These are phyloP conservation scores for Penicillium robsamsonii DNA, from an alignment of 495 filamentous ascomycete species.

Conservation along the genomic window DNA sequence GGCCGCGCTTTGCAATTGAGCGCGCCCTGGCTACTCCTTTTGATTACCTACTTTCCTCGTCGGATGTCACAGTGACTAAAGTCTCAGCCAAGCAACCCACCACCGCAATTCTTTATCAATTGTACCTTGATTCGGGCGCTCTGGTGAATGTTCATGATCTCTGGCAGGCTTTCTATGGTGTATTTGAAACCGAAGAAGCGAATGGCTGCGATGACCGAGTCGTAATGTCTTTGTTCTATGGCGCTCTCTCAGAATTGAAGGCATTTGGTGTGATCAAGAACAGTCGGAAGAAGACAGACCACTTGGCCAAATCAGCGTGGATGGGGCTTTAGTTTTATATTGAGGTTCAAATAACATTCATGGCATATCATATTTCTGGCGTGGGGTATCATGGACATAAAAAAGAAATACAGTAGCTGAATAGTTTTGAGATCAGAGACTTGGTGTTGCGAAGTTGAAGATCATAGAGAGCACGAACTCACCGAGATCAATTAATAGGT, in stretches of 20 bases:
- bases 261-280: slow-evolving; percentile 82
- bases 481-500: slow-evolving; percentile 21
- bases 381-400: slow-evolving; percentile 29
- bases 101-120: slow-evolving; percentile 80
- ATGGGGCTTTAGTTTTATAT: slow-evolving; percentile 52
- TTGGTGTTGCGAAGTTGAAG: not conserved
- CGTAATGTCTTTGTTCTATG: slow-evolving; percentile 74
- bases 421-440: not conserved
- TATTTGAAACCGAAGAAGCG: slow-evolving; percentile 63
- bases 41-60: slow-evolving; percentile 78
- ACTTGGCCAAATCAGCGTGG: slow-evolving; percentile 79
- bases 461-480: not conserved
- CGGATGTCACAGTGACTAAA: slow-evolving; percentile 29
- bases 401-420: slow-evolving; percentile 14
- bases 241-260: slow-evolving; percentile 77
- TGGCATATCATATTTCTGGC: slow-evolving; percentile 16
- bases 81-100: slow-evolving; percentile 66
- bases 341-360: slow-evolving; percentile 10
- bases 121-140: slow-evolving; percentile 86
- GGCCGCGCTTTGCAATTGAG: slow-evolving; percentile 74
- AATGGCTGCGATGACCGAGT: slow-evolving; percentile 48
- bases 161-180: slow-evolving; percentile 80
- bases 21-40: slow-evolving; percentile 76
- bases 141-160: slow-evolving; percentile 87
- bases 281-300: slow-evolving; percentile 88